A percentile compares a stretch with the other conserved stretches of the same genome.
phyloP scores from a whole-genome alignment of 1,284 basidiomycete species.

The Microbotryum intermedium region DNA sequence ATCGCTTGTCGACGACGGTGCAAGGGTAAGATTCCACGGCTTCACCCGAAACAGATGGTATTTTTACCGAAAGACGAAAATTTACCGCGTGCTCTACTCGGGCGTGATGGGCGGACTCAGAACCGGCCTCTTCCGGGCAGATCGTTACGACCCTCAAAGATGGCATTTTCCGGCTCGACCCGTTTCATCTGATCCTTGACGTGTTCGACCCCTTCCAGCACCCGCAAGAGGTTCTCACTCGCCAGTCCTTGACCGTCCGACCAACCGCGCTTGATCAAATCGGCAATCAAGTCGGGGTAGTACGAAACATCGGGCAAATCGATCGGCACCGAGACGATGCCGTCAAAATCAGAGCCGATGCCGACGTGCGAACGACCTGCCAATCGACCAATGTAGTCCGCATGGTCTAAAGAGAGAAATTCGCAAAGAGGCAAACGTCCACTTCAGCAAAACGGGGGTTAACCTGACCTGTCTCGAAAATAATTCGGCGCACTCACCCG shows the following conservation, averaged over 20 bases:
- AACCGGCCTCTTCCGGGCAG: slow-evolving; percentile 44
- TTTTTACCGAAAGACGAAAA: slow-evolving; percentile 85
- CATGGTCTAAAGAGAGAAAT: no score
- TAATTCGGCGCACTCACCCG: background rate
- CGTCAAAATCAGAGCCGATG: slow-evolving; percentile 56
- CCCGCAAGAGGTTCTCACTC: slow-evolving; percentile 69
- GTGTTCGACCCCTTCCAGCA: slow-evolving; percentile 62
- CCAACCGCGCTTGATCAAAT: slow-evolving; percentile 75
- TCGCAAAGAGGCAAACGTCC: no score
- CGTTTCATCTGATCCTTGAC: slow-evolving; percentile 54
- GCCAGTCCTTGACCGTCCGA: slow-evolving; percentile 61
- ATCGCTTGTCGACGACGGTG: slow-evolving; percentile 67
- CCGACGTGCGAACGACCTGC: slow-evolving; percentile 63
- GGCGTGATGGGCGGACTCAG: slow-evolving; percentile 58
- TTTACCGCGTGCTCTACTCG: slow-evolving; percentile 66
- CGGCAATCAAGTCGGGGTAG: slow-evolving; percentile 57
- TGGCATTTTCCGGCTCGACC: slow-evolving; percentile 45
- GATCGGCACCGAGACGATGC: slow-evolving; percentile 17
- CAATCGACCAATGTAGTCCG: slow-evolving; percentile 70
- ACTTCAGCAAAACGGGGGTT: no score
- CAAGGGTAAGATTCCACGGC: slow-evolving; percentile 52
- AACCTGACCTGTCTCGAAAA: no score
- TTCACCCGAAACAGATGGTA: slow-evolving; percentile 65
- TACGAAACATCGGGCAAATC: slow-evolving; percentile 54
- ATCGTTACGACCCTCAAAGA: slow-evolving; percentile 44